phyloP scores from a whole-genome alignment of 2,329 filamentous ascomycete genomes.

The Geosmithia morbida region DNA sequence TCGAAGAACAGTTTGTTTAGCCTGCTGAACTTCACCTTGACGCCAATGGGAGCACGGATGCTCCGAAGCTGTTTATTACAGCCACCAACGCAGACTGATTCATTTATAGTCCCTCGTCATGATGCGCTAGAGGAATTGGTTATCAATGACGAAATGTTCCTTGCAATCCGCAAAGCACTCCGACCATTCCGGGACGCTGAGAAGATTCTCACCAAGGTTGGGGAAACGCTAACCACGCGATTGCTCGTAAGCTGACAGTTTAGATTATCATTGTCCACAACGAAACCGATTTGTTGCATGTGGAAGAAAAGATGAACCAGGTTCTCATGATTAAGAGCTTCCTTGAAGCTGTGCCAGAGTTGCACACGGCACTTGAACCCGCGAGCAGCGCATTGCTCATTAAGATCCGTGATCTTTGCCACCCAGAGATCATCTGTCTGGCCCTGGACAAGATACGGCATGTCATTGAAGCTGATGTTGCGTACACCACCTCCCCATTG shows the following conservation, averaged over 20 bases:
- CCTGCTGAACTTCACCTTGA: constrained; percentile 69
- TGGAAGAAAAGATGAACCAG: constrained; percentile 74
- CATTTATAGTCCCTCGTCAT: constrained; percentile 57
- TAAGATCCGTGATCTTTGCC: constrained; percentile 57
- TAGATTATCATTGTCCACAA: constrained; percentile 65
- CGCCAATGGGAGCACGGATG: constrained; percentile 77
- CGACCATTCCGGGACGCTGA: constrained; percentile 68
- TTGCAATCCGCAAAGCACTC: constrained; percentile 56
- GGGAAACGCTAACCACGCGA: background rate
- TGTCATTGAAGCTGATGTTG: constrained; percentile 69
- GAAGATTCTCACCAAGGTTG: constrained; percentile 59
- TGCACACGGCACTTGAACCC: constrained; percentile 54
- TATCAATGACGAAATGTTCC: constrained; percentile 74
- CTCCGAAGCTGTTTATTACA: constrained; percentile 80
- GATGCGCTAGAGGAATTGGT: constrained; percentile 75
- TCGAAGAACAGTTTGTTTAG: constrained; percentile 77
- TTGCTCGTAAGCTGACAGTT: background rate
- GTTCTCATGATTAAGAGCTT: constrained; percentile 80
- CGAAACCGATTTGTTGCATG: constrained; percentile 48
- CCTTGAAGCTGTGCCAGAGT: constrained; percentile 47
- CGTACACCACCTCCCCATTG: constrained; percentile 62
- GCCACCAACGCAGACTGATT: constrained; percentile 56
- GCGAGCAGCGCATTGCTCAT: constrained; percentile 49
- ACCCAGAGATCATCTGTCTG: constrained; percentile 41
- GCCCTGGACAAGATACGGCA: constrained; percentile 51